Base-by-base conservation (phyloP, 2,329 filamentous ascomycete species). In the Colletotrichum gigasporum region DNA sequence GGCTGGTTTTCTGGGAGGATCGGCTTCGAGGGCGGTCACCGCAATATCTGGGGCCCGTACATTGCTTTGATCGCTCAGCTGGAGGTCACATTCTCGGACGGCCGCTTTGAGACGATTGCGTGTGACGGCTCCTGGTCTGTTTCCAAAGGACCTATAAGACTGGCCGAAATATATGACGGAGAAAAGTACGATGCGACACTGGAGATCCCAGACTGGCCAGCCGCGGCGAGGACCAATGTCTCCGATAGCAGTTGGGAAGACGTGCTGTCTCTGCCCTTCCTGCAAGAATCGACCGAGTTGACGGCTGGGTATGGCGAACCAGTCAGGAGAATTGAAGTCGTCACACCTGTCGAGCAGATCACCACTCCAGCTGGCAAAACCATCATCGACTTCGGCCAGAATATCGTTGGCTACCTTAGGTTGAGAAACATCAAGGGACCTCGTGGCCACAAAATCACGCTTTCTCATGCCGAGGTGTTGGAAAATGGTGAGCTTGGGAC, bases 311-410 rank as follows among this genome's bases (percentile, higher is more conserved):
- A 32, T 10, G 63, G 63, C 4, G 60, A 60, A 20, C 55, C 65
- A 3, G 65, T 61, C 3, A 39, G 62, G 6, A 69, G 72, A 4
- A 73, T 72, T 0, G 70, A 79, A 64, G 69, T 64, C 28, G 39
- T 75, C 32, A 69, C 68, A 20, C 71, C 76, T 1, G 50, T 64
- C 3, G 50, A 71, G 1, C 71, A 78, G 6, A 70, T 76, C 26
- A 69, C 39, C 3, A 76, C 76, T 1, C 70, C 71, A 0, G 73
- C 73, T 2, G 76, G 78, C 2, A 79, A 78, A 59, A 76, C 71
- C 0, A 68, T 81, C 5, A 34, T 82, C 11, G 80, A 82, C 61
- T 82, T 82, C 56, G 79, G 80, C 4, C 79, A 82, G 63, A 82
- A 82, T 56, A 67, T 82, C 0, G 79, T 80, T 2, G 80, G 80